A percentile compares a stretch with the other conserved stretches of the same genome.
Conservation (phyloP, 2,329 filamentous ascomycete species). For the Botrytis byssoidea region DNA sequence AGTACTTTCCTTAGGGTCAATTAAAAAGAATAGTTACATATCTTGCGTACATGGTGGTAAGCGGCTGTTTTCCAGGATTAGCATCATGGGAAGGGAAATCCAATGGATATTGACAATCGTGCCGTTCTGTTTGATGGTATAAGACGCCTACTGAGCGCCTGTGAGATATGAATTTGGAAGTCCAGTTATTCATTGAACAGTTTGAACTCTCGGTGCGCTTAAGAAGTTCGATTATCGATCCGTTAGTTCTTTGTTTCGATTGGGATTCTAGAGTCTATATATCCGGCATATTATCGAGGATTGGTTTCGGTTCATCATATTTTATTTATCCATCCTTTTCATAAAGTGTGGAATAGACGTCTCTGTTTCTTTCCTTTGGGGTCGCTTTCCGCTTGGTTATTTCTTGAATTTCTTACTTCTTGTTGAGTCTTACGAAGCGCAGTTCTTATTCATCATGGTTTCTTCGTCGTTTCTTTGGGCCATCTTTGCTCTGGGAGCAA, state of each 20-base stretch:
- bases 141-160: slow-evolving; percentile 17
- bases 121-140: slow-evolving; percentile 11
- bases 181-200: slow-evolving; percentile 11
- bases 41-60: slow-evolving; percentile 9
- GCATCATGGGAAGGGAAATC: slow-evolving; percentile 9
- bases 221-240: slow-evolving; percentile 2
- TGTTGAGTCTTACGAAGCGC: neutral
- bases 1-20: neutral
- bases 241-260: slow-evolving; percentile 13
- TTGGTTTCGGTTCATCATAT: neutral
- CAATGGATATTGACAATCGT: slow-evolving; percentile 11
- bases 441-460: slow-evolving; percentile 17
- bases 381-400: slow-evolving; percentile 4
- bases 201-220: slow-evolving; percentile 17
- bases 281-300: neutral
- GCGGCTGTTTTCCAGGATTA: slow-evolving; percentile 23
- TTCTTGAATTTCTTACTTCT: neutral
- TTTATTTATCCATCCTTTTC: slow-evolving; percentile 2
- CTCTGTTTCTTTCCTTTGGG: slow-evolving; percentile 7
- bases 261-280: slow-evolving; percentile 15
- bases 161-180: slow-evolving; percentile 12
- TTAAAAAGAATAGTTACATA: neutral
- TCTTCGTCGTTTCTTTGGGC: slow-evolving; percentile 40
- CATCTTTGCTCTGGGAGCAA: slow-evolving; percentile 48
- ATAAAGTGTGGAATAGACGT: slow-evolving; percentile 2